These are phyloP conservation scores for Chlorella sp. DNA, from an alignment of 139 green algal species.

Conservation along the genomic window DNA sequence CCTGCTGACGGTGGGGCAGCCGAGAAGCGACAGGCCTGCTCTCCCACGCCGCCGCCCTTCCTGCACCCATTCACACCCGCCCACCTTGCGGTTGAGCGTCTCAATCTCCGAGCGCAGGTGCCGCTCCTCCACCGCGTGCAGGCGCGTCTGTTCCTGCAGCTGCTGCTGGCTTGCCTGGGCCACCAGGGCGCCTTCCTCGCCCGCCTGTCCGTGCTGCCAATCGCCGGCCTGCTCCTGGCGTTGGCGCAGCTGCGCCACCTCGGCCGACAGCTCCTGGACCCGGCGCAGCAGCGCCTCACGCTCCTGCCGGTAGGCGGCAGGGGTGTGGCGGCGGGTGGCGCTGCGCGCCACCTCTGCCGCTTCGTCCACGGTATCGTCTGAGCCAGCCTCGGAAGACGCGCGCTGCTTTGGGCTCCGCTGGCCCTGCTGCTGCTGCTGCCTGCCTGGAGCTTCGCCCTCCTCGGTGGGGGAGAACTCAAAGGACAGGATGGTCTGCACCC, in stretches of 20 bases:
- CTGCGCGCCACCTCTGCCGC: constrained; percentile 27
- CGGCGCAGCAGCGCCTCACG: constrained; percentile 16
- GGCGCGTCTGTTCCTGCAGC: constrained; percentile 12
- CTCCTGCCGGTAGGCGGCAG: constrained; percentile 28
- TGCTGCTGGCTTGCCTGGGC: background rate
- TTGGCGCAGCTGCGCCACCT: constrained; percentile 15
- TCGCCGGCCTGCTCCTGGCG: background rate
- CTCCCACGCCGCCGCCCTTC: too few relatives aligned
- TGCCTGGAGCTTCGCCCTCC: too few relatives aligned
- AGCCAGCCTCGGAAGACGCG: too few relatives aligned
- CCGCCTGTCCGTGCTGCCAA: background rate
- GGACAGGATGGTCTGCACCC: too few relatives aligned
- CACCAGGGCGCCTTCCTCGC: too few relatives aligned
- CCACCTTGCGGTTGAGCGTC: constrained; percentile 27
- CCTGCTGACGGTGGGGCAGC: too few relatives aligned
- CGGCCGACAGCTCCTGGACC: constrained; percentile 5
- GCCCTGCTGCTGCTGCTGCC: constrained; percentile 17
- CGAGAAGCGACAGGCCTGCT: too few relatives aligned
- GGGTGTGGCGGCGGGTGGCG: constrained; percentile 1
- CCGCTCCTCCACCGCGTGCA: constrained; percentile 19
- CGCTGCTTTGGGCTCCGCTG: background rate
- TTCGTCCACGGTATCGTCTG: constrained; percentile 22
- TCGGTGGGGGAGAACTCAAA: too few relatives aligned
- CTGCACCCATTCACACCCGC: background rate
- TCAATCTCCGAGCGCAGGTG: constrained; percentile 31